Percentiles rank a stretch among this genome's conserved stretches.
These are phyloP conservation scores for Termitomyces eurrhizus DNA, from an alignment of 768 basidiomycete species.

Conservation along the genomic window DNA sequence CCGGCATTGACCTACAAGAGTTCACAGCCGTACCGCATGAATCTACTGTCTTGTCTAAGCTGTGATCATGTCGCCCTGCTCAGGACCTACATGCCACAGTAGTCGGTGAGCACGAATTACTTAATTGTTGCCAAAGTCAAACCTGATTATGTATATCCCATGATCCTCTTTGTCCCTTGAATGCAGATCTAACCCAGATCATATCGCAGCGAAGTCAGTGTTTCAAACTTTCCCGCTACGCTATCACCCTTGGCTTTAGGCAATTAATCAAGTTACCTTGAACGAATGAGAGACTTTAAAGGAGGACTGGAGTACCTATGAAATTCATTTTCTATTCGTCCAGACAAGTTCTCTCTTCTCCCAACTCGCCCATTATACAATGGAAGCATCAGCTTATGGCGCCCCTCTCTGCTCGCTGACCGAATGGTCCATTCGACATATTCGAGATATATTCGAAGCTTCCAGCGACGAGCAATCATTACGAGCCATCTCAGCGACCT, in stretches of 20 bases:
- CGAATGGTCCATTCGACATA: constrained; percentile 49
- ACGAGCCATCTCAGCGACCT: constrained; percentile 42
- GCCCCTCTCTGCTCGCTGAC: constrained; percentile 36
- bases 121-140: background rate
- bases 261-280: constrained; percentile 17
- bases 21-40: background rate
- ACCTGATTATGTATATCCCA: background rate
- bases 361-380: background rate
- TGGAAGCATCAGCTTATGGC: constrained; percentile 11
- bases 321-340: background rate
- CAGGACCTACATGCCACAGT: background rate
- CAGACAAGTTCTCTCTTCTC: background rate
- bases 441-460: constrained; percentile 48
- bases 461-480: constrained; percentile 37
- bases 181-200: constrained; percentile 14
- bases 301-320: constrained; percentile 1
- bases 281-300: constrained; percentile 13
- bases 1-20: background rate
- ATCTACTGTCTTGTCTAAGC: background rate
- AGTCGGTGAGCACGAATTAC: background rate
- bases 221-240: constrained; percentile 11
- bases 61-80: constrained; percentile 1
- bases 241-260: constrained; percentile 14
- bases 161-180: constrained; percentile 4
- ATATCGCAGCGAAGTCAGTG: constrained; percentile 11